Percentiles rank a stretch among this genome's conserved stretches.
Conservation (phyloP, 2,329 filamentous ascomycete species). For the Penicillium sumatraense region DNA sequence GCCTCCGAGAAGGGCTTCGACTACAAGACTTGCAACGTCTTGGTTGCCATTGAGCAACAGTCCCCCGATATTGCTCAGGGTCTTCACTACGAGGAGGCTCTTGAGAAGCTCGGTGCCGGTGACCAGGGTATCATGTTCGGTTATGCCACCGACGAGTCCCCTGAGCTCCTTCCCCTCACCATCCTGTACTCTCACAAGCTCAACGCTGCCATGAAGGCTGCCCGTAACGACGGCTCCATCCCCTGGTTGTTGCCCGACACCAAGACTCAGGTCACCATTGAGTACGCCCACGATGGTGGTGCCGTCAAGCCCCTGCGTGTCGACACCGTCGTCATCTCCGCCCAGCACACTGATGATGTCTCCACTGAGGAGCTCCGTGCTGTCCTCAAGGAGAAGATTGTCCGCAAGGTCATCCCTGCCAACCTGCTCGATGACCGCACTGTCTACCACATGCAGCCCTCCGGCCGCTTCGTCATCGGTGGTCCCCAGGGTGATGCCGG, state of each 20-base stretch:
- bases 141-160: constrained; percentile 98
- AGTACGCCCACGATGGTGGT: constrained; percentile 94
- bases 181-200: constrained; percentile 95
- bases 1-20: constrained; percentile 97
- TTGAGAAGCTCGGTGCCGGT: constrained; percentile 97
- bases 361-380: constrained; percentile 89
- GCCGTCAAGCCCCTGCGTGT: constrained; percentile 91
- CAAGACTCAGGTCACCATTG: constrained; percentile 99
- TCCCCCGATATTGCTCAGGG: constrained; percentile 98
- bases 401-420: constrained; percentile 90
- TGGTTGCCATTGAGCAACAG: constrained; percentile 99
- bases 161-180: constrained; percentile 93
- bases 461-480: constrained; percentile 98
- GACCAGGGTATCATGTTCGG: constrained; percentile 99
- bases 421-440: constrained; percentile 92
- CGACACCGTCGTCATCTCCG: constrained; percentile 95
- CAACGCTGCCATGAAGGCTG: constrained; percentile 90
- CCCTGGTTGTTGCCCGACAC: constrained; percentile 98
- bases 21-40: constrained; percentile 99
- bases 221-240: constrained; percentile 82
- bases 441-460: constrained; percentile 98
- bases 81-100: constrained; percentile 95
- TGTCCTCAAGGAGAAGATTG: constrained; percentile 96
- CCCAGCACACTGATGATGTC: constrained; percentile 89
- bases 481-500: constrained; percentile 98